These are phyloP conservation scores for Crucihimalaya himalaica DNA, from an alignment of 345 rosid species.

Conservation along the genomic window DNA sequence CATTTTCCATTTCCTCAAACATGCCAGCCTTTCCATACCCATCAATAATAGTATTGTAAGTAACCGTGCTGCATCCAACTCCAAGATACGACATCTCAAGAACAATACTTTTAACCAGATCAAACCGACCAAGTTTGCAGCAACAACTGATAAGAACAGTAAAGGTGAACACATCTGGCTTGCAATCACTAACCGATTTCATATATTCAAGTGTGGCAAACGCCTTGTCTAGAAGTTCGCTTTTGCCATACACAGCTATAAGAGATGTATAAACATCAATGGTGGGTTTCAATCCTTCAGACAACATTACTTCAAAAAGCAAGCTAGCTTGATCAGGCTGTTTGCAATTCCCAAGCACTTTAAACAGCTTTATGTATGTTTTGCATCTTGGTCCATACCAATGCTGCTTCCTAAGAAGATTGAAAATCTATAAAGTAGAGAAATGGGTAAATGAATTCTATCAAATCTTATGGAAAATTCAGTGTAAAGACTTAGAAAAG, in stretches of 20 bases:
- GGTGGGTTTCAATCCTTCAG: constrained; percentile 72
- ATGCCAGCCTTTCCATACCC: constrained; percentile 77
- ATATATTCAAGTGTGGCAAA: constrained; percentile 60
- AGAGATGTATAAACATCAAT: constrained; percentile 82
- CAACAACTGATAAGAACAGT: constrained; percentile 64
- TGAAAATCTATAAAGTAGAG: constrained; percentile 53
- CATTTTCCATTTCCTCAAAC: constrained; percentile 72
- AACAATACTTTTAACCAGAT: constrained; percentile 51
- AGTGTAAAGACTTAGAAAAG: background rate
- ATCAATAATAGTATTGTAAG: constrained; percentile 67
- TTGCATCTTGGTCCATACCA: constrained; percentile 84
- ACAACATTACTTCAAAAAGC: constrained; percentile 64
- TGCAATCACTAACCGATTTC: constrained; percentile 72
- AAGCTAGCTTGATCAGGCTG: constrained; percentile 69
- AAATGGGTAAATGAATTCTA: constrained; percentile 1
- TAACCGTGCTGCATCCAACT: constrained; percentile 57
- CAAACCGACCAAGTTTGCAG: constrained; percentile 52
- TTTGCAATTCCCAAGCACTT: constrained; percentile 79
- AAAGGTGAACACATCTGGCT: constrained; percentile 75
- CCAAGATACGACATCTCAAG: constrained; percentile 81
- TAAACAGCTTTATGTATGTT: constrained; percentile 60
- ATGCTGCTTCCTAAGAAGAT: constrained; percentile 72
- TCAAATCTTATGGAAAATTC: background rate
- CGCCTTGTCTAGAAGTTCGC: constrained; percentile 56
- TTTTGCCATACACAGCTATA: constrained; percentile 65